These are phyloP conservation scores for Amanita pallidorosea DNA, from an alignment of 768 basidiomycete genomes.

Conservation along the genomic window DNA sequence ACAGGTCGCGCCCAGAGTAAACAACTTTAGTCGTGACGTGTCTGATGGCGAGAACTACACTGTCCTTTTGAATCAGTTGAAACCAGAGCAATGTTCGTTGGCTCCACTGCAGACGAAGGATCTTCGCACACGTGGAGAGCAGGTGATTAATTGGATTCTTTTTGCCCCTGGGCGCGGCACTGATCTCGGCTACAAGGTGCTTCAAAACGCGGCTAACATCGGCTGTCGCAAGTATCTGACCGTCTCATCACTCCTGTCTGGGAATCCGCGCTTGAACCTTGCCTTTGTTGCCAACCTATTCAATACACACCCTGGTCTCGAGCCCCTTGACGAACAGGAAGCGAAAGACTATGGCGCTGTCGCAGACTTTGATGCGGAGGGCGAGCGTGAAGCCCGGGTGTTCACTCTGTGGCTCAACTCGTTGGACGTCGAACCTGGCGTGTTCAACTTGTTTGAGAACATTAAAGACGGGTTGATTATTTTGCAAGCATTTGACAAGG, in stretches of 20 bases:
- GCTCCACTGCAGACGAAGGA: conserved; percentile 83
- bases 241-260: conserved; percentile 79
- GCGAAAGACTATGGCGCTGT: conserved; percentile 82
- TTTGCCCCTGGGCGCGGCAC: neutral
- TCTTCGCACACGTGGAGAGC: conserved; percentile 76
- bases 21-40: conserved; percentile 98
- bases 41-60: conserved; percentile 97
- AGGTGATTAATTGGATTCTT: conserved; percentile 24
- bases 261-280: conserved; percentile 95
- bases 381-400: conserved; percentile 94
- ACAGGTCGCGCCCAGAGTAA: conserved; percentile 50
- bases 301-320: conserved; percentile 95
- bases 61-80: conserved; percentile 88
- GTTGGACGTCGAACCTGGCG: conserved; percentile 90
- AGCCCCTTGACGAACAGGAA: conserved; percentile 88
- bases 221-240: conserved; percentile 96
- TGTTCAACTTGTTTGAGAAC: conserved; percentile 95
- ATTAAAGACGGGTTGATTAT: conserved; percentile 87
- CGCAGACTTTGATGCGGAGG: conserved; percentile 98
- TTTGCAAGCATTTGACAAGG: conserved; percentile 94
- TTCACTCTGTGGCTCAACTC: conserved; percentile 99
- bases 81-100: conserved; percentile 87
- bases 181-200: conserved; percentile 33
- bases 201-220: conserved; percentile 89
- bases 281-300: conserved; percentile 98